Evolutionary conservation across 75 land plant genomes (phyloP), one percentile per base, ranked within the genome.

Genomic region (Cryptomeria japonica): DNA sequence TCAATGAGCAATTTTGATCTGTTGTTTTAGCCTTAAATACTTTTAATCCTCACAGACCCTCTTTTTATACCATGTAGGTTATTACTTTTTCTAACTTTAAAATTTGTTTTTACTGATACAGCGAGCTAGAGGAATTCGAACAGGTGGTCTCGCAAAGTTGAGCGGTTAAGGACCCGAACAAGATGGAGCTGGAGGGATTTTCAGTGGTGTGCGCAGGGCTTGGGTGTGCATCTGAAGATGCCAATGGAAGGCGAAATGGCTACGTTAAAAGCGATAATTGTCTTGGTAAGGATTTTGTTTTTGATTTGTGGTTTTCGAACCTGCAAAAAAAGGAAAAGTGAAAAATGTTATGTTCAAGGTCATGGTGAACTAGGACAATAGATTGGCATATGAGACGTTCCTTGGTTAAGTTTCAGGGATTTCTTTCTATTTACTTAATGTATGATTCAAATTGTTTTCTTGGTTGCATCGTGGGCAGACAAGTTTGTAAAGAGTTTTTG

Each of bases 151-250:
- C 14, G 37, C 0, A 12, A 34, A 75, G 37, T 34, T 75, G 77
- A 75, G 37, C 7, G 42, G 46, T 82, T 49, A 28, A 41, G 3
- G 11, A 25, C 31, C 84, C 15, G 42, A 41, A 22, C 2, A 89
- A 64, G 46, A 96, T 95, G 99, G 97, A 96, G 13, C 16, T 91
- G 18, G 95, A 92, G 64, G 95, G 94, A 38, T 86, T 97, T 55
- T 91, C 95, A 0, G 75, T 79, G 31, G 93, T 96, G 37, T 97
- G 99, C 90, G 91, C 93, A 25, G 94, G 95, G 12, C 92, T 97
- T 34, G 99, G 97, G 0, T 77, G 86, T 55, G 75, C 89, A 37
- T 83, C 91, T 28, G 94, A 96, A 51, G 99, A 95, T 79, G 88
- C 88, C 14, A 56, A 58, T 53, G 92, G 90, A 31, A 87, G 88